Evolutionary conservation across 2,329 filamentous ascomycete species (phyloP).

Genomic region (Akanthomyces muscarius): DNA sequence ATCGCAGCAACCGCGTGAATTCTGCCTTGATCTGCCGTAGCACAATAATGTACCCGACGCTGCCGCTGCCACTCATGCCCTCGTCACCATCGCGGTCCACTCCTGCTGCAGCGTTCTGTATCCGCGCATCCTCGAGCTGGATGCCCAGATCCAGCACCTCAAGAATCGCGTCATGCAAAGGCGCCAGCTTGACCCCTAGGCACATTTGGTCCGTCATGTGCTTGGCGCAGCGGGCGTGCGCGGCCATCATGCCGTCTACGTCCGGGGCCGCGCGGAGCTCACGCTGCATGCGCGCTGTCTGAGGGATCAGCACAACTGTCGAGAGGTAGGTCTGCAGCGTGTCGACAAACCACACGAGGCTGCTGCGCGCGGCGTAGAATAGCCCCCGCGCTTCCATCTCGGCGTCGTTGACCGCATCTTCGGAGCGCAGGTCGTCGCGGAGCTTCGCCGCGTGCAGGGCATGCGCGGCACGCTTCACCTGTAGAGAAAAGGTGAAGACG

Average conservation of each 20-base stretch:
- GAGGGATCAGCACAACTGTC: constrained; percentile 59
- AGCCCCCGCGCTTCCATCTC: constrained; percentile 28
- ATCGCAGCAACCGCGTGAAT: constrained; percentile 59
- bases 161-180: constrained; percentile 65
- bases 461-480: constrained; percentile 67
- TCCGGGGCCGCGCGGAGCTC: constrained; percentile 57
- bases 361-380: constrained; percentile 57
- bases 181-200: constrained; percentile 59
- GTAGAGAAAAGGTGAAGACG: constrained; percentile 72
- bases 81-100: constrained; percentile 36
- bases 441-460: constrained; percentile 56
- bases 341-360: constrained; percentile 69
- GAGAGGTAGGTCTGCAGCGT: constrained; percentile 67
- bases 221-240: constrained; percentile 58
- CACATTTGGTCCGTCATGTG: constrained; percentile 61
- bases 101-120: constrained; percentile 29
- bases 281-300: constrained; percentile 48
- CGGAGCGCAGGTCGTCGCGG: constrained; percentile 30
- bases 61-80: constrained; percentile 22
- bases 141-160: constrained; percentile 68
- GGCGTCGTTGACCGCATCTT: constrained; percentile 26
- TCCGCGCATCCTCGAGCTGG: constrained; percentile 52
- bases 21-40: constrained; percentile 53
- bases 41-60: constrained; percentile 42
- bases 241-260: constrained; percentile 69